These are phyloP conservation scores for Cyclostephanos tholiformis DNA, from an alignment of 108 stramenopile genomes.

Conservation along the genomic window DNA sequence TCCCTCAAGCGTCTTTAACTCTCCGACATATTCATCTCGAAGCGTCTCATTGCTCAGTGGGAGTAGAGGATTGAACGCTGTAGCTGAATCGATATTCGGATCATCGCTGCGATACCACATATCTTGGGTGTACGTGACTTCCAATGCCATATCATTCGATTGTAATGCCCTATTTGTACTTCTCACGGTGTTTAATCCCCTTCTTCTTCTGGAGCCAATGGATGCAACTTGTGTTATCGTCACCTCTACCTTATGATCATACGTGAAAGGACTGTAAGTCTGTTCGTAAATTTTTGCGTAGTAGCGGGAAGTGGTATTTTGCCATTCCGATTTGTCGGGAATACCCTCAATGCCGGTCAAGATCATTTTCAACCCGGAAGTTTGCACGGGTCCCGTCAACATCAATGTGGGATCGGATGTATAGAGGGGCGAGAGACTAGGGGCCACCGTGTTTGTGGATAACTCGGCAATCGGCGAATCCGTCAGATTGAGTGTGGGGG, in stretches of 20 bases:
- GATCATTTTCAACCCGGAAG: conserved; percentile 1
- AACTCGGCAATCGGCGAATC: background rate
- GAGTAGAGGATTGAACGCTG: conserved; percentile 13
- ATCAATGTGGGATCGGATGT: background rate
- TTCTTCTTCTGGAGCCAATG: background rate
- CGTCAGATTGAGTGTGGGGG: background rate
- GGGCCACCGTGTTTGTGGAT: background rate
- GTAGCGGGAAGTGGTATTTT: background rate
- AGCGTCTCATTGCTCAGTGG: conserved; percentile 10
- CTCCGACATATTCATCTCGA: conserved; percentile 22
- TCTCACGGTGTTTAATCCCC: background rate
- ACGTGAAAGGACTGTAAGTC: background rate
- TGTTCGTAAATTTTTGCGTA: conserved; percentile 1
- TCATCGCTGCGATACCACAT: conserved; percentile 31
- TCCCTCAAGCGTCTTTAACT: conserved; percentile 29
- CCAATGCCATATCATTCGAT: conserved; percentile 13
- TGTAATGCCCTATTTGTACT: conserved; percentile 19
- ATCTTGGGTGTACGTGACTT: conserved; percentile 45
- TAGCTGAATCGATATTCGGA: conserved; percentile 13
- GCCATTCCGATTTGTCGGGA: background rate
- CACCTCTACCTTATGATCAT: background rate
- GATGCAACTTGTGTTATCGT: background rate
- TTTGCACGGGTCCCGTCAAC: background rate
- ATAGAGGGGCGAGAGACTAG: background rate
- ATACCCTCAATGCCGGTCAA: conserved; percentile 2